Evolutionary conservation across 164 flowering plant genomes (phyloP), one percentile per base, ranked within the genome.

Genomic region (Vitis amurensis): DNA sequence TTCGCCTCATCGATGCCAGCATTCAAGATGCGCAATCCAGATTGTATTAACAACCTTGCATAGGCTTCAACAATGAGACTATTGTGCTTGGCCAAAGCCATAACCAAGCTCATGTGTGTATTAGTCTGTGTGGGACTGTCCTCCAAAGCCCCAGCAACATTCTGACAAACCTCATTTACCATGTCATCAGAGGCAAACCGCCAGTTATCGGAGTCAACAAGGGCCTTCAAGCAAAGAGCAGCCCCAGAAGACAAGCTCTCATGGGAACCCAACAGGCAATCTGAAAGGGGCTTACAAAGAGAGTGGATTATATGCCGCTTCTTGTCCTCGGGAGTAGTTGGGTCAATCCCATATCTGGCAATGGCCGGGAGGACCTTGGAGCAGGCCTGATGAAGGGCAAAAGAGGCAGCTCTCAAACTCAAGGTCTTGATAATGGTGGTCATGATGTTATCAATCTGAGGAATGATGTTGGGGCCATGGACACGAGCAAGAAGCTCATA

Each of bases 131-230:
- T 84, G n/a, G 79, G 68, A 71, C 86, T 87, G 77, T 85, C 91
- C 79, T 89, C 93, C 74, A 96, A 76, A 56, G 98, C 92, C 44
- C 84, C 91, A 57, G 91, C 88, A 67, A 86, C 87, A 76, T 83
- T 91, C 64, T 88, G 83, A 74, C 97, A 93, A 31, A 96, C 91
- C 74, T 82, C 93, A 77, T 91, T 90, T 2, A 96, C 93, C 87
- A 86, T 76, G 65, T 93, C 95, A 78, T 83, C 81, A 0, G 97
- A 87, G 63, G 99, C 93, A 83, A 86, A 93, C 44, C 94, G 77
- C 98, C 99, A 96, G 62, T 93, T 91, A 70, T 93, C 98, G 2
- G 89, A 83, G 29, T 96, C 99, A 61, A 93, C 97, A 44, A 96
- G 92, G n/a, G 98, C 89, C 77, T 84, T 89, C 64, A 96, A 76